Evolutionary conservation across 2,329 filamentous ascomycete species (phyloP), one percentile per base, ranked within the genome.

Genomic region (Diaporthe australafricana): DNA sequence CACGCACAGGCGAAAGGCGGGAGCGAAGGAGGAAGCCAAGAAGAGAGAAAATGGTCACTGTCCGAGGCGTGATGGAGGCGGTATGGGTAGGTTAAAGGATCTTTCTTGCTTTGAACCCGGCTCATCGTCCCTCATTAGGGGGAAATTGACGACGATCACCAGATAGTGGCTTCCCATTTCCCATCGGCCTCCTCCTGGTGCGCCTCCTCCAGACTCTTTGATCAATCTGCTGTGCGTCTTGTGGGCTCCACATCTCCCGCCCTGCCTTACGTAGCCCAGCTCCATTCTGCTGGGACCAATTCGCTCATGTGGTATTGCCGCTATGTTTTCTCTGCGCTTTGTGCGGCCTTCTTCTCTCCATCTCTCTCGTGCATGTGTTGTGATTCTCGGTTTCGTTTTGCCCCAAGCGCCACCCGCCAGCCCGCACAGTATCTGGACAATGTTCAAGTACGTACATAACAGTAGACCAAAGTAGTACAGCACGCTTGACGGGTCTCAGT

Each of bases 91-190:
- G 3, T 69, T 60, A 57, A 57, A 69, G 67, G 67, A 69, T 69
- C 67, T 69, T n/a, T 69, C 67, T 69, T 42, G 27, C 55, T 65
- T 62, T 50, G 53, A 47, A 45, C 65, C 27, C 50, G 70, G 70
- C 56, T 68, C 53, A 38, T 68, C 22, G 67, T 55, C 38, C 53
- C 62, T 60, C 65, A 62, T 69, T 72, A 53, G 65, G 70, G 55
- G 55, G 70, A 71, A 52, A 72, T 72, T 68, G 55, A 52, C 66
- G 70, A 52, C 70, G 65, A 72, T 72, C 70, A 57, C 48, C 53
- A 52, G 52, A 45, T 45, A 14, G 48, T 55, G 57, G 55, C 47
- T 45, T 50, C 40, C 62, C 22, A 25, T 27, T 42, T 45, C 45
- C 42, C 63, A 16, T 40, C 67, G 9, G 30, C 40, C 53, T 38